A percentile compares a stretch with the other conserved stretches of the same genome.
These are phyloP conservation scores for Aspergillus eucalypticola DNA, from an alignment of 2,329 filamentous ascomycete genomes.

Conservation along the genomic window DNA sequence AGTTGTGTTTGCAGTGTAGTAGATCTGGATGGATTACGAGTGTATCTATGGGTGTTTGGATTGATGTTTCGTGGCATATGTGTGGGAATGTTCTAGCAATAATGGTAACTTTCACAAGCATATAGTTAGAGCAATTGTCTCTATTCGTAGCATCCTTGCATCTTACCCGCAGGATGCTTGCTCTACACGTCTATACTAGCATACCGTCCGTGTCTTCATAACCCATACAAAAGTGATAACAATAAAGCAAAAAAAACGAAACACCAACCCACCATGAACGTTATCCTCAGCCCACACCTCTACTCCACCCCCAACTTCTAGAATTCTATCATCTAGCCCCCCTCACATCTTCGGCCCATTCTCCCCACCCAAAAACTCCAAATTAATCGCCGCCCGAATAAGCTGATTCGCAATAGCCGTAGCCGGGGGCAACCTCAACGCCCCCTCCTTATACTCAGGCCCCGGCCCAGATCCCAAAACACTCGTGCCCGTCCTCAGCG, in stretches of 20 bases:
- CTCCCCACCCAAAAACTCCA: constrained; percentile 63
- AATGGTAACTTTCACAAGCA: not conserved
- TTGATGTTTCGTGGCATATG: not conserved
- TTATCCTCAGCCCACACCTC: not conserved
- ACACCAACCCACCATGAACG: not conserved
- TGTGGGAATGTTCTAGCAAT: no score
- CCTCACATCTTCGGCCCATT: constrained; percentile 54
- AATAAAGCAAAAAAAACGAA: not conserved
- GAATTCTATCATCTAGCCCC: not conserved
- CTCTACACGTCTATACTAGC: not conserved
- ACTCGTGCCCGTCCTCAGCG: constrained; percentile 67
- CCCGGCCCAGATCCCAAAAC: constrained; percentile 65
- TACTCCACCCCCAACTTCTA: no score
- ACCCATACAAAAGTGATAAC: not conserved
- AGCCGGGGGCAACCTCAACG: constrained; percentile 74
- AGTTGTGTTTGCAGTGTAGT: not conserved
- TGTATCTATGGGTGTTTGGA: not conserved
- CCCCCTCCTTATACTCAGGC: constrained; percentile 71
- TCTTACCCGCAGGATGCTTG: not conserved
- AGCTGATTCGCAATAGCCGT: constrained; percentile 93
- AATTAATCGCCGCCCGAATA: constrained; percentile 72
- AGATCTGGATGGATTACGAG: not conserved
- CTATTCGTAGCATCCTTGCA: not conserved
- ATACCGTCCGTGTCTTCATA: not conserved
- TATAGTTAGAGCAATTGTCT: not conserved